Percentiles rank a stretch among this genome's conserved stretches.
Conservation (phyloP, 106 monocot genomes). For the Posidonia australis region DNA sequence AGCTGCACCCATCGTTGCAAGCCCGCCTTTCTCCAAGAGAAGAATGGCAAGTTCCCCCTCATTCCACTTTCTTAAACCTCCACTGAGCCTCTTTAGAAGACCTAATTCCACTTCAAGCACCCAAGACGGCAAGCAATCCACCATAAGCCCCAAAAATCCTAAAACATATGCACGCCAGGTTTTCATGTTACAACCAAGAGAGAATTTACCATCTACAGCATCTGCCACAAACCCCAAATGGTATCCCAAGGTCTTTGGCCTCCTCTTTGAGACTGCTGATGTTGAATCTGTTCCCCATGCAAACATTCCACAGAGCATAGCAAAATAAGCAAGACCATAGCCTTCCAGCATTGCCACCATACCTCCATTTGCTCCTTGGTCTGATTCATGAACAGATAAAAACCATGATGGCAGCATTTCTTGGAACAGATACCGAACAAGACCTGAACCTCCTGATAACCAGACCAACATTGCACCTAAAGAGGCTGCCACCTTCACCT, state of each 20-base stretch:
- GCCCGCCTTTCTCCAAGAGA: slow-evolving; percentile 40
- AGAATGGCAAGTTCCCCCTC: slow-evolving; percentile 64
- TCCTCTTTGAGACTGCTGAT: slow-evolving; percentile 22
- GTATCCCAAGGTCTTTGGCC: slow-evolving; percentile 37
- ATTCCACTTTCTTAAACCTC: slow-evolving; percentile 43
- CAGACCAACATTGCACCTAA: slow-evolving; percentile 73
- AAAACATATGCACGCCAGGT: slow-evolving; percentile 71
- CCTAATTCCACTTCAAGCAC: slow-evolving; percentile 46
- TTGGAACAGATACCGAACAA: slow-evolving; percentile 54
- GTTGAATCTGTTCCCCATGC: slow-evolving; percentile 55
- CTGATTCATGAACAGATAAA: slow-evolving; percentile 34
- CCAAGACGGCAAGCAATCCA: slow-evolving; percentile 69
- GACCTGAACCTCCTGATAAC: slow-evolving; percentile 66
- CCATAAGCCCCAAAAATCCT: slow-evolving; percentile 54
- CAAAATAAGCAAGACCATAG: slow-evolving; percentile 60
- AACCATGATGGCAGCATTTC: slow-evolving; percentile 89
- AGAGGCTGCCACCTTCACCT: slow-evolving; percentile 47
- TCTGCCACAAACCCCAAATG: slow-evolving; percentile 72
- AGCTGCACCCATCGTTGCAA: slow-evolving; percentile 51
- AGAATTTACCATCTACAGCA: slow-evolving; percentile 62
- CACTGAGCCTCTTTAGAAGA: slow-evolving; percentile 46
- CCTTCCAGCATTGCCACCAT: slow-evolving; percentile 44
- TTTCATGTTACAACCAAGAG: slow-evolving; percentile 50
- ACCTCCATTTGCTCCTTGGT: slow-evolving; percentile 29
- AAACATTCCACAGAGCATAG: slow-evolving; percentile 60